Percentiles rank a stretch among this genome's conserved stretches.
phyloP scores from a whole-genome alignment of 1,139 yeast genomes.

The Magnusiomyces sp. region DNA sequence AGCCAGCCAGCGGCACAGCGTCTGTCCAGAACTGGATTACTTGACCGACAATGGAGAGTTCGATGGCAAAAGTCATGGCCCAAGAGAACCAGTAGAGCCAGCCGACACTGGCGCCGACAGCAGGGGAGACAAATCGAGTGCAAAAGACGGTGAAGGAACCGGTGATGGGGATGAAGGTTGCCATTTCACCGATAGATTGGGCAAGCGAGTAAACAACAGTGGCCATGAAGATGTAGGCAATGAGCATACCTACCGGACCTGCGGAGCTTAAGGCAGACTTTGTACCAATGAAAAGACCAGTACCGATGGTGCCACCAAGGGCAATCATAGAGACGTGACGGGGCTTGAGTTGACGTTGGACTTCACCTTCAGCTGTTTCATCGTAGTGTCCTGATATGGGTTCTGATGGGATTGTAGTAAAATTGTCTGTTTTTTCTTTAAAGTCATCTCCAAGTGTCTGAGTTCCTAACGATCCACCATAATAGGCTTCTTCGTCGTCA shows the following conservation, averaged over 20 bases:
- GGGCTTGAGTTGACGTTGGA: constrained; percentile 35
- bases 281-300: constrained; percentile 54
- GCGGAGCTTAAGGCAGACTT: constrained; percentile 51
- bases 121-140: constrained; percentile 49
- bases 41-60: constrained; percentile 51
- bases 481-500: too few species aligned
- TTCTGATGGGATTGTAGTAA: too few species aligned
- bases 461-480: too few species aligned
- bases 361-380: too few species aligned
- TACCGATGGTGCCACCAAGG: constrained; percentile 44
- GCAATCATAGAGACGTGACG: constrained; percentile 45
- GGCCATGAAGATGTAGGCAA: constrained; percentile 47
- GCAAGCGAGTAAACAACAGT: constrained; percentile 46
- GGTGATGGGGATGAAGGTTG: constrained; percentile 49
- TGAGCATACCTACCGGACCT: constrained; percentile 62
- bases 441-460: too few species aligned
- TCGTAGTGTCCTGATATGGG: too few species aligned
- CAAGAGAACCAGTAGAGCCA: constrained; percentile 60
- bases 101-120: constrained; percentile 55
- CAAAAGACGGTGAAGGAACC: constrained; percentile 60
- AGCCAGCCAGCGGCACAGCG: constrained; percentile 45
- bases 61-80: constrained; percentile 54
- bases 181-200: constrained; percentile 57
- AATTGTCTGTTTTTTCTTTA: too few species aligned
- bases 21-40: constrained; percentile 49